Evolutionary conservation across 2,329 filamentous ascomycete genomes (phyloP), one percentile per base, ranked within the genome.

Genomic region (Fusarium napiforme): DNA sequence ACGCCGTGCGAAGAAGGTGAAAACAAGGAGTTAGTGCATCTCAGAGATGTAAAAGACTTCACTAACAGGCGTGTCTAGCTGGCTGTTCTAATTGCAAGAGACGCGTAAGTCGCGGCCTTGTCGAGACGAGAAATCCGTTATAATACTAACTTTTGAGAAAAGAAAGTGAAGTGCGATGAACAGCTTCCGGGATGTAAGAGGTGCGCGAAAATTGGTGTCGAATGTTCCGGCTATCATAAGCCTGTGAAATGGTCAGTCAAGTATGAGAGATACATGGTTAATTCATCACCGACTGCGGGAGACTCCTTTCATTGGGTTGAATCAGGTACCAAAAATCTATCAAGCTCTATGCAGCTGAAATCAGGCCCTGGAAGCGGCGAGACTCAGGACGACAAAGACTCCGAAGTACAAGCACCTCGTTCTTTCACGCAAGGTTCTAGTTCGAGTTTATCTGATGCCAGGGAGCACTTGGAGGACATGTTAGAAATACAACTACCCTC

Each of bases 131-230:
- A 10, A 28, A 7, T 16, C 15, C 9, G 4, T 5, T 14, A 18
- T 0, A 10, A 34, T 36, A 15, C 69, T 66, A 11, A 72, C 19
- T 15, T 16, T 19, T 9, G 2, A 26, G 34, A 7, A 21, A 6
- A 74, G 64, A 67, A 61, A 9, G n/a, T 75, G 21, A 75, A 75
- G 36, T 74, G 73, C 14, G 71, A 75, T 39, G 71, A 75, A 21
- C 43, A 46, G 19, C 19, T 60, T 9, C 71, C 71, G 4, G 63
- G 43, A 21, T 75, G 69, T 32, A 53, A 52, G 3, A 63, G 69
- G 49, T 75, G 71, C 21, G 45, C 56, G 11, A 74, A 67, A 10
- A 39, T 55, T 9, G 60, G 71, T 1, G 55, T 67, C 2, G 42
- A 68, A 34, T 75, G 71, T n/a, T 61, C 70, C 0, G 69, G 72